Percentiles rank a stretch among this genome's conserved stretches.
Evolutionary conservation across 345 rosid genomes (phyloP).

Genomic region (Noccaea caerulescens): DNA sequence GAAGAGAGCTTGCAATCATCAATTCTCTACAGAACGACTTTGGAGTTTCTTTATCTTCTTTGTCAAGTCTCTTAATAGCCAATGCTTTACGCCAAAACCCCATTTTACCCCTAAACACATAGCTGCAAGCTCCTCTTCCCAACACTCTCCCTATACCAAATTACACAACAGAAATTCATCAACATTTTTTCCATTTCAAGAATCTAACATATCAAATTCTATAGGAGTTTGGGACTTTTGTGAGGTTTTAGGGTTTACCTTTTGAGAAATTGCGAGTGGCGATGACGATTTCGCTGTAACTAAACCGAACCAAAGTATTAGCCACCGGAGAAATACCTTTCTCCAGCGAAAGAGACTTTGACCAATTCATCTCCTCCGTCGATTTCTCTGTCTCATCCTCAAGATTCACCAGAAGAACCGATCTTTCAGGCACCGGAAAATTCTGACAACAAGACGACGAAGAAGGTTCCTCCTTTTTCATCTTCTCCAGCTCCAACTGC

Average conservation of each 20-base stretch:
- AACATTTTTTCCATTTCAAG: constrained; percentile 4
- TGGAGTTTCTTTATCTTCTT: constrained; percentile 82
- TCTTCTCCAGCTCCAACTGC: constrained; percentile 78
- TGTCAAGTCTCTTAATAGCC: constrained; percentile 85
- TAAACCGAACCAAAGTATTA: constrained; percentile 62
- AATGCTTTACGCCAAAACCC: constrained; percentile 72
- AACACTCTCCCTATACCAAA: constrained; percentile 71
- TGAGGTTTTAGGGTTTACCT: constrained; percentile 48
- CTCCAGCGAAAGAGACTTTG: constrained; percentile 71
- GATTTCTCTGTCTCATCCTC: constrained; percentile 48
- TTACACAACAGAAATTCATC: constrained; percentile 2
- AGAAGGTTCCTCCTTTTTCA: constrained; percentile 46
- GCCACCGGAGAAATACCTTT: constrained; percentile 76
- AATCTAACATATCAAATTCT: not conserved
- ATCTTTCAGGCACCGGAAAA: constrained; percentile 17
- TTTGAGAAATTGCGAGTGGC: constrained; percentile 86
- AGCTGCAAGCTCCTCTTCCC: constrained; percentile 97
- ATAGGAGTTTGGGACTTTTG: too few species aligned
- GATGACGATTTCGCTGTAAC: constrained; percentile 67
- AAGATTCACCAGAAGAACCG: constrained; percentile 80
- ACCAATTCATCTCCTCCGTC: constrained; percentile 66
- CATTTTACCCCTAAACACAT: constrained; percentile 82
- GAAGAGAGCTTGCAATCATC: constrained; percentile 97
- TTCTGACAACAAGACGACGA: constrained; percentile 21
- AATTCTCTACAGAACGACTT: constrained; percentile 94